These are phyloP conservation scores for Colletotrichum sojae DNA, from an alignment of 2,329 filamentous ascomycete genomes.

Conservation along the genomic window DNA sequence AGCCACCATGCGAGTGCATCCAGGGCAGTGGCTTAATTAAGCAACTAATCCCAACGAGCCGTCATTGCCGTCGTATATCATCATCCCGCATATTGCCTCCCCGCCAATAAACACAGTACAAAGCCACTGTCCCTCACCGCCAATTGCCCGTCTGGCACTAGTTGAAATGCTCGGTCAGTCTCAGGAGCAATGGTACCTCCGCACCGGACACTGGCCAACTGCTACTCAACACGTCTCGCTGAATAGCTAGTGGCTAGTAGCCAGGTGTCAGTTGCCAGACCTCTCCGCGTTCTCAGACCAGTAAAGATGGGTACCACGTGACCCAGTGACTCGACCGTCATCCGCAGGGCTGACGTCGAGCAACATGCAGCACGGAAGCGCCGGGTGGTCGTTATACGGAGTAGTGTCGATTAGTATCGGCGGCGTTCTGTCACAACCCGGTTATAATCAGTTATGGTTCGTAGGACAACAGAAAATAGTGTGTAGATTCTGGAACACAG, in stretches of 20 bases:
- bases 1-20: neutral
- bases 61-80: constrained; percentile 33
- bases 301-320: too few species aligned
- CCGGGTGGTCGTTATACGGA: constrained; percentile 7
- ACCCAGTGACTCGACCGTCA: constrained; percentile 1
- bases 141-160: constrained; percentile 21
- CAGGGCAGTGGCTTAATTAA: neutral
- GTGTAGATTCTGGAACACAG: constrained; percentile 38
- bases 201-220: too few species aligned
- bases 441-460: constrained; percentile 58
- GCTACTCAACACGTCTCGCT: neutral
- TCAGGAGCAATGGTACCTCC: too few species aligned
- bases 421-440: constrained; percentile 59
- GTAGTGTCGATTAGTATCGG: constrained; percentile 42
- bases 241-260: too few species aligned
- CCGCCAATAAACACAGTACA: constrained; percentile 6
- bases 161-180: constrained; percentile 24
- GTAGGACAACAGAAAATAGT: constrained; percentile 45
- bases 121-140: constrained; percentile 32
- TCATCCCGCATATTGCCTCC: constrained; percentile 33
- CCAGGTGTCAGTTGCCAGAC: neutral
- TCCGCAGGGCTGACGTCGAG: constrained; percentile 8
- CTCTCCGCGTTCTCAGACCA: neutral
- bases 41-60: constrained; percentile 14
- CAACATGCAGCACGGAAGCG: constrained; percentile 1